These are phyloP conservation scores for Arthroderma sp. DNA, from an alignment of 2,329 filamentous ascomycete genomes.

Conservation along the genomic window DNA sequence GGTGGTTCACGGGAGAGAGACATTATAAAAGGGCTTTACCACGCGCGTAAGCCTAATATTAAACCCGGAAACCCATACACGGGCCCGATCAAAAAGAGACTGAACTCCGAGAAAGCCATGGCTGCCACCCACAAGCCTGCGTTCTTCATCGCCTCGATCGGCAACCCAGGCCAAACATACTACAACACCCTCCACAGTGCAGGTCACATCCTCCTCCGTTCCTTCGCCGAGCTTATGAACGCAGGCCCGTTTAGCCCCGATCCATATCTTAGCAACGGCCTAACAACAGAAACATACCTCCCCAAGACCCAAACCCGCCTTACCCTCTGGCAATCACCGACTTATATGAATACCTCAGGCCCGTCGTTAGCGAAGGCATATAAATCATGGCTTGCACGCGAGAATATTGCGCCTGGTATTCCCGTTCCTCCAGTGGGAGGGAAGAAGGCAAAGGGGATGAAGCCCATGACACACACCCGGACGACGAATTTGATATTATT, in stretches of 20 bases:
- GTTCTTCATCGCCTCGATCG: conserved; percentile 71
- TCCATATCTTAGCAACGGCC: conserved; percentile 37
- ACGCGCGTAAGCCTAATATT: not conserved
- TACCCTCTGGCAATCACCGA: conserved; percentile 62
- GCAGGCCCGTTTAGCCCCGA: conserved; percentile 38
- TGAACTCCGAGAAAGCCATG: not conserved
- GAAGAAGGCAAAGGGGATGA: conserved; percentile 18
- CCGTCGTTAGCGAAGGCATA: conserved; percentile 56
- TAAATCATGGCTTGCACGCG: conserved; percentile 31
- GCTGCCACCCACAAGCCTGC: not conserved
- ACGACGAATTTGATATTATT: conserved; percentile 55
- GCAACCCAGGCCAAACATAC: conserved; percentile 63
- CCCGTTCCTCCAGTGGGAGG: conserved; percentile 8
- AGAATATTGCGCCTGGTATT: not conserved
- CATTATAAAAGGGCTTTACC: not conserved
- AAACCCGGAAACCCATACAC: not conserved
- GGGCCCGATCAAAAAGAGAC: not conserved
- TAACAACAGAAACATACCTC: conserved; percentile 40
- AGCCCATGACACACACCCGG: not conserved
- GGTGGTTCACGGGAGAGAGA: not conserved
- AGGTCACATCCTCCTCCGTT: conserved; percentile 64
- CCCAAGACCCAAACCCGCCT: conserved; percentile 39
- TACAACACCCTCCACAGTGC: conserved; percentile 73
- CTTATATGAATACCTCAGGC: conserved; percentile 76
- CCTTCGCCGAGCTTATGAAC: conserved; percentile 42